A percentile compares a stretch with the other conserved stretches of the same genome.
These are phyloP conservation scores for Porogramme epimiltina DNA, from an alignment of 1,284 basidiomycete species.

Conservation along the genomic window DNA sequence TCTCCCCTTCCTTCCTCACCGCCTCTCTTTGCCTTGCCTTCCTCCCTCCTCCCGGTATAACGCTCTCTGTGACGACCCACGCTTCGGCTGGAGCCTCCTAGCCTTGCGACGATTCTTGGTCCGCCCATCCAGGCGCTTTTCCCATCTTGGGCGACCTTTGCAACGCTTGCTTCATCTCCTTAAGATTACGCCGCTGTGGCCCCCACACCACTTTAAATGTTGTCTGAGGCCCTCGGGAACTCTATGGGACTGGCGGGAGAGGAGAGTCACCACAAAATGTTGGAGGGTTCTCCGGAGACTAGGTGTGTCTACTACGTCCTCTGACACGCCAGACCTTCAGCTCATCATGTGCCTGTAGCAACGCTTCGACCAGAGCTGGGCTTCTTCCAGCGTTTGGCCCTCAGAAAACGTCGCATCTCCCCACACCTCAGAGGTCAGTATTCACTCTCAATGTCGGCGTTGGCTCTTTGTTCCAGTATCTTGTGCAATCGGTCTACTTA, in stretches of 20 bases:
- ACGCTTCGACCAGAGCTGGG: conserved; percentile 2
- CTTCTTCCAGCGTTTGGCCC: conserved; percentile 24
- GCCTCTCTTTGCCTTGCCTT: neutral
- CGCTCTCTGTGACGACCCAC: neutral
- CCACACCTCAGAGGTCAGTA: conserved; percentile 63
- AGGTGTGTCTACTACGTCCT: conserved; percentile 7
- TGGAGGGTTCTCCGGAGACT: conserved; percentile 1
- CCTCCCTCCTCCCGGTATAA: neutral
- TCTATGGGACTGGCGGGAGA: neutral
- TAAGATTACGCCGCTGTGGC: neutral
- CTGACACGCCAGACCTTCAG: neutral
- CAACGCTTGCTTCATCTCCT: neutral
- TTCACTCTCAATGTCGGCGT: no score
- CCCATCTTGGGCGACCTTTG: neutral
- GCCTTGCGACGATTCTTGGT: neutral
- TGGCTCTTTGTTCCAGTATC: no score
- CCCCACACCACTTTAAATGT: conserved; percentile 4
- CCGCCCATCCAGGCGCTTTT: neutral
- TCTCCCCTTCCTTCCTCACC: neutral
- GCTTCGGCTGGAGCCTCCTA: neutral
- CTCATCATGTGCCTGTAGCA: conserved; percentile 2
- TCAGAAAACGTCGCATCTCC: conserved; percentile 45
- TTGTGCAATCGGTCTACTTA: no score
- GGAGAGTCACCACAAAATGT: neutral
- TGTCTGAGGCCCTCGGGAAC: conserved; percentile 7